Conservation (phyloP, 768 basidiomycete species). For the Asterophora parasitica region DNA sequence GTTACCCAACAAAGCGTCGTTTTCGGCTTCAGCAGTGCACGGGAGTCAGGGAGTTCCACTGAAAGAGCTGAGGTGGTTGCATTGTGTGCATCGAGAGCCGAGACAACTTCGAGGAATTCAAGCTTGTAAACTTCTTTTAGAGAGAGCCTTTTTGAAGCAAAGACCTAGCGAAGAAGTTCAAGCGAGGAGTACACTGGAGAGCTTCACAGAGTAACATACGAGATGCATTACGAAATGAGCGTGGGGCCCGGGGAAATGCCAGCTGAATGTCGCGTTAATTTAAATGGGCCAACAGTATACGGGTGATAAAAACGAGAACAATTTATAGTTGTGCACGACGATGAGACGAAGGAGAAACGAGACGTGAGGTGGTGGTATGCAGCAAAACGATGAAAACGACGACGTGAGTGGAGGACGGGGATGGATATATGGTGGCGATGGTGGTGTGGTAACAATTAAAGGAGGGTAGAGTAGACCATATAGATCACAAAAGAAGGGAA, state of each 20-base stretch:
- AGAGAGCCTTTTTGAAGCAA: no score
- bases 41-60: no score
- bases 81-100: no score
- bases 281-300: constrained; percentile 1
- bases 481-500: constrained; percentile 9
- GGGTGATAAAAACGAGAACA: constrained; percentile 11
- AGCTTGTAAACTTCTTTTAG: no score
- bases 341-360: constrained; percentile 18
- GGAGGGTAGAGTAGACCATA: constrained; percentile 14
- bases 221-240: background rate
- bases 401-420: constrained; percentile 24
- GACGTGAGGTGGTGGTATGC: constrained; percentile 22
- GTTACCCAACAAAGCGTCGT: no score
- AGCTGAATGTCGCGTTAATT: background rate
- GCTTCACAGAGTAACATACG: no score
- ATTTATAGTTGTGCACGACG: constrained; percentile 17
- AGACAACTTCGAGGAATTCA: no score
- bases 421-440: constrained; percentile 11
- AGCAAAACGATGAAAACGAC: constrained; percentile 40
- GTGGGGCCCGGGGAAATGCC: background rate
- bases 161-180: no score
- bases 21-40: no score
- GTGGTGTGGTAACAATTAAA: constrained; percentile 15
- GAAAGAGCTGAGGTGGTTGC: no score
- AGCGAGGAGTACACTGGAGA: no score